Base-by-base conservation (phyloP, 1,284 basidiomycete genomes). In the Mycosarcoma maydis region DNA sequence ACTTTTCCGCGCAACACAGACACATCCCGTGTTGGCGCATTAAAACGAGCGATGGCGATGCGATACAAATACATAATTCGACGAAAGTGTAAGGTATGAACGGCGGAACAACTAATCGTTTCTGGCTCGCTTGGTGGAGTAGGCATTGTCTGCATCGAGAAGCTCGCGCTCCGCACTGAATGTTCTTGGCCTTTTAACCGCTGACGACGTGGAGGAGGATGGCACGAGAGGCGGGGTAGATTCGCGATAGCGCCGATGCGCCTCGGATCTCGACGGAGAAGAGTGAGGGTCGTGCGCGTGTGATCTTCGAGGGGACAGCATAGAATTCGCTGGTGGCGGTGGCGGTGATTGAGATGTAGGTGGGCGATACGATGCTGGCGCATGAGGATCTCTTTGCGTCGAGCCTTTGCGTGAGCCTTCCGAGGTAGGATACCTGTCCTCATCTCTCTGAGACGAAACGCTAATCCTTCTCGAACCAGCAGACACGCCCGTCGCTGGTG, bases 171-270 rank as follows among this genome's bases (percentile, higher is more conserved):
- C 62, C 8, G 44, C 52, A 16, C 51, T 55, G 1, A 37, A 39
- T 4, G 62, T 52, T 48, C 62, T 46, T 23, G 62, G 62, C 33
- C 62, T 42, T 34, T 66, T 66, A n/a, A 52, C 26, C 6, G 53
- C 53, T 6, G 38, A 30, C 11, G 48, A 26, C 23, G 48, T 39
- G 19, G 36, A 24, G 11, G 41, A 23, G 3, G 61, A 22, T 2
- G 50, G 27, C 26, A 53, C n/a, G n/a, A n/a, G 7, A 20, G 54
- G 54, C 14, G 61, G 61, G 11, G 61, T 58, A 2, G 50, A 50
- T 16, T 58, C 55, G 34, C 50, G 45, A 29, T 54, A 39, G 2
- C 42, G 49, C 14, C 30, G 55, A 23, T 48, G 54, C 2, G 54
- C 24, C 6, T 65, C 54, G 17, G 53, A 46, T 19, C 41, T 22